phyloP scores from a whole-genome alignment of 164 flowering plant genomes.

The Berberis thunbergii region DNA sequence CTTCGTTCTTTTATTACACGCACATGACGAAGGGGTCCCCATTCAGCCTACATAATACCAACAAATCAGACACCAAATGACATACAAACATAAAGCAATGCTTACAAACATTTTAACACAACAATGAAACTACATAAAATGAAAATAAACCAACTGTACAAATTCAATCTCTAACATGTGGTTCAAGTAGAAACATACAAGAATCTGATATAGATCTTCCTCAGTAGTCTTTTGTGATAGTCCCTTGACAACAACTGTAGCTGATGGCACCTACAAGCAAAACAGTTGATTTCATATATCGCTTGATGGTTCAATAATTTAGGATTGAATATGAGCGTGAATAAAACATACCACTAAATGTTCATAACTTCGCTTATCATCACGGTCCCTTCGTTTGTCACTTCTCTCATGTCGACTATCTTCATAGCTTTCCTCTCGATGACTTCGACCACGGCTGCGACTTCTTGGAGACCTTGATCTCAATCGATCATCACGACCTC shows the following conservation, averaged over 20 bases:
- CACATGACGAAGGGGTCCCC: slow-evolving; percentile 98
- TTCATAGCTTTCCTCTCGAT: slow-evolving; percentile 85
- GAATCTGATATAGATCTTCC: slow-evolving; percentile 87
- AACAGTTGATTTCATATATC: background rate
- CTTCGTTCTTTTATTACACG: slow-evolving; percentile 90
- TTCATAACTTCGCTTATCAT: slow-evolving; percentile 63
- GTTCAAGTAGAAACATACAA: slow-evolving; percentile 35
- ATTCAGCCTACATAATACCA: slow-evolving; percentile 61
- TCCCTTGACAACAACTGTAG: slow-evolving; percentile 96
- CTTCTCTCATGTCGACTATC: slow-evolving; percentile 61
- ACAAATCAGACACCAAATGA: background rate
- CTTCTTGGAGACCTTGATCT: slow-evolving; percentile 91
- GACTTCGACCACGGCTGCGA: slow-evolving; percentile 67
- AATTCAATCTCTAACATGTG: background rate
- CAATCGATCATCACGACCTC: slow-evolving; percentile 57
- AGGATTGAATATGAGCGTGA: background rate
- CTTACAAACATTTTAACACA: background rate
- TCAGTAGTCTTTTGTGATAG: slow-evolving; percentile 92
- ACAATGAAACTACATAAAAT: background rate
- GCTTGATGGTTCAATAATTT: background rate
- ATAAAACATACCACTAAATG: slow-evolving; percentile 53
- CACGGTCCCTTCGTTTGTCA: slow-evolving; percentile 71
- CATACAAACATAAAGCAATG: background rate
- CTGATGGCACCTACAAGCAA: slow-evolving; percentile 70
- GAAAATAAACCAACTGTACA: background rate